phyloP scores from a whole-genome alignment of 208 protist species.

The Strigomonas galati region DNA sequence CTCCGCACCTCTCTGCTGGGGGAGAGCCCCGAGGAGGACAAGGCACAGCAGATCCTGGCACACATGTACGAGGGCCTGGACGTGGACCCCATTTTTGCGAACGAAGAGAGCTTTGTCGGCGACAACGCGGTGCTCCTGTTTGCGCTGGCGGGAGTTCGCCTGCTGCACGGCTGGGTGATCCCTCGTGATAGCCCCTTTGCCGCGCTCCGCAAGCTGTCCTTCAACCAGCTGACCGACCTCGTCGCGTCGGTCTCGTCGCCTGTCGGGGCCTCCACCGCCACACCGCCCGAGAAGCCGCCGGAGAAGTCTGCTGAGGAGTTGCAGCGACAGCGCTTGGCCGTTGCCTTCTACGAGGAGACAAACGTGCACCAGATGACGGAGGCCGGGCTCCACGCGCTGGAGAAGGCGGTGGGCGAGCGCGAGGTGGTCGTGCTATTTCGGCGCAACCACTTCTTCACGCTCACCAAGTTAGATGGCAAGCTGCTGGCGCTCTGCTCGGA shows the following conservation, averaged over 20 bases:
- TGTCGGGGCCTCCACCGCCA: too few relatives aligned
- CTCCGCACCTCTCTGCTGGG: slow-evolving; percentile 8
- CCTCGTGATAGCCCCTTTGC: slow-evolving; percentile 16
- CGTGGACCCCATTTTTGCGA: slow-evolving; percentile 42
- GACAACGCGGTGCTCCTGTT: slow-evolving; percentile 40
- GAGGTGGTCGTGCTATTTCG: slow-evolving; percentile 52
- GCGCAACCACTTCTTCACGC: slow-evolving; percentile 55
- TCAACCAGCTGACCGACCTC: slow-evolving; percentile 39
- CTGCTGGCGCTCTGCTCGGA: slow-evolving; percentile 37
- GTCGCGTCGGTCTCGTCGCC: slow-evolving; percentile 14
- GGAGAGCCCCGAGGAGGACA: neutral
- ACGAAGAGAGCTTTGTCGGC: slow-evolving; percentile 32
- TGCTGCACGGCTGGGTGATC: slow-evolving; percentile 52
- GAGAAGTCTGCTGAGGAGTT: neutral
- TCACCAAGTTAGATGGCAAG: slow-evolving; percentile 27
- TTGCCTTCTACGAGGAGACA: slow-evolving; percentile 4
- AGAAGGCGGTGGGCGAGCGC: slow-evolving; percentile 18
- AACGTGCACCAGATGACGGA: slow-evolving; percentile 12
- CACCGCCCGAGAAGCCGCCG: neutral
- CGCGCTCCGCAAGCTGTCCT: slow-evolving; percentile 36
- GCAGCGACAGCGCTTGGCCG: neutral
- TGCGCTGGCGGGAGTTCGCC: slow-evolving; percentile 30
- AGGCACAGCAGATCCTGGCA: slow-evolving; percentile 17
- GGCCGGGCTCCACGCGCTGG: neutral
- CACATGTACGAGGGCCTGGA: slow-evolving; percentile 41